A percentile compares a stretch with the other conserved stretches of the same genome.
Conservation (phyloP, 441 rosid genomes). For the Corymbia citriodora region DNA sequence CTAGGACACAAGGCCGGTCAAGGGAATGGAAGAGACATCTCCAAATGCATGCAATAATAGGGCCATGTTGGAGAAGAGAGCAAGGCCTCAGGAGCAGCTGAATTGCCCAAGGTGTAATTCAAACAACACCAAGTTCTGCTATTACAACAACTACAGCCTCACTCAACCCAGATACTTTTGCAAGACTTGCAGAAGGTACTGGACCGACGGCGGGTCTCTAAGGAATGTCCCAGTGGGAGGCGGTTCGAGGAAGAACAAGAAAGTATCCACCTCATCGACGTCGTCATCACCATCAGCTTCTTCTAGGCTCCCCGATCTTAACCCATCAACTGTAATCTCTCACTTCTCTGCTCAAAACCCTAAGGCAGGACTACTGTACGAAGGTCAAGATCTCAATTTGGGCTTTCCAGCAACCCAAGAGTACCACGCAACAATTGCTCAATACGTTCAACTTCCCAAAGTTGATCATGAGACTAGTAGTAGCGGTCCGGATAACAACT, state of each 20-base stretch:
- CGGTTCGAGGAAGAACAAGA: neutral
- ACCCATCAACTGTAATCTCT: neutral
- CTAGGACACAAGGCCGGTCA: conserved; percentile 38
- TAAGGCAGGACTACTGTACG: neutral
- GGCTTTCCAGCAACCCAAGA: neutral
- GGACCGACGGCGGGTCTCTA: neutral
- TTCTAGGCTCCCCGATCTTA: neutral
- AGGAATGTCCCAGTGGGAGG: neutral
- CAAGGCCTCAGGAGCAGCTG: neutral
- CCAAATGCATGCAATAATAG: conserved; percentile 20
- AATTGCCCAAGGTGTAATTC: neutral
- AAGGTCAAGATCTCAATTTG: neutral
- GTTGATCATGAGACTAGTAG: neutral
- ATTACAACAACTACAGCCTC: neutral
- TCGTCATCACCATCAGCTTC: neutral
- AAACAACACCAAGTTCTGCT: neutral
- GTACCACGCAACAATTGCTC: neutral
- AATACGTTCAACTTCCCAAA: neutral
- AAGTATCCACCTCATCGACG: neutral
- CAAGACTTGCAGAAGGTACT: neutral
- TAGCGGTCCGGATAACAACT: neutral
- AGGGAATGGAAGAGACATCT: conserved; percentile 62
- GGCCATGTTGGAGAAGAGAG: neutral
- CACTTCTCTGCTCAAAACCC: neutral
- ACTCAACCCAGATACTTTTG: neutral